phyloP scores from a whole-genome alignment of 768 basidiomycete species.

The Suillus ampliporus region DNA sequence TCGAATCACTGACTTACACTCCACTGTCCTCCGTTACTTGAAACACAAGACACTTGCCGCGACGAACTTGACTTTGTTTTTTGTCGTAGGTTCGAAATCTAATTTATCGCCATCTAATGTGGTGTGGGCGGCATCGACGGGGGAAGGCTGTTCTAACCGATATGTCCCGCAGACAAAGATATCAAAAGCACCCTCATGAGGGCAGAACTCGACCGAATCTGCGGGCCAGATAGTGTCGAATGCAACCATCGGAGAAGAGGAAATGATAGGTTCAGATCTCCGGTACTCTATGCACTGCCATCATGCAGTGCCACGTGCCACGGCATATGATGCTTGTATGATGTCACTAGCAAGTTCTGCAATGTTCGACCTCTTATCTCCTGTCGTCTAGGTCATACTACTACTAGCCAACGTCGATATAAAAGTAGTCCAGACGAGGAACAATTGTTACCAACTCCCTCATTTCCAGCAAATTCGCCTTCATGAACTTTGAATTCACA shows the following conservation, averaged over 20 bases:
- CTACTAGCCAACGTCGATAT: background rate
- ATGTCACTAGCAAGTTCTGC: constrained; percentile 10
- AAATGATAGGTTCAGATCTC: constrained; percentile 7
- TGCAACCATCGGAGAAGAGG: constrained; percentile 14
- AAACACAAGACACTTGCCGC: constrained; percentile 79
- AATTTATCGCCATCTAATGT: background rate
- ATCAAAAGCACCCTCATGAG: constrained; percentile 58
- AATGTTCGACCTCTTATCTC: constrained; percentile 6
- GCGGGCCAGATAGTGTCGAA: constrained; percentile 83
- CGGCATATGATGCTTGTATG: too few relatives aligned
- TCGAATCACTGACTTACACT: constrained; percentile 39
- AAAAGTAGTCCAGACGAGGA: background rate
- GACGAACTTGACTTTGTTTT: constrained; percentile 46
- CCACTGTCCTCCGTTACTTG: constrained; percentile 42
- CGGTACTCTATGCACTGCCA: too few relatives aligned
- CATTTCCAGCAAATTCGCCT: background rate
- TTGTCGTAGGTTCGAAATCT: constrained; percentile 5
- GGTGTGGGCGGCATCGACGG: constrained; percentile 20
- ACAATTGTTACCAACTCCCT: background rate
- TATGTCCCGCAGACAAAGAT: constrained; percentile 93
- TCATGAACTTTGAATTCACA: constrained; percentile 76
- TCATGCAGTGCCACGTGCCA: too few relatives aligned
- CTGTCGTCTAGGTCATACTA: background rate
- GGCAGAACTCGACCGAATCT: constrained; percentile 92
- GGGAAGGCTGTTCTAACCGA: constrained; percentile 64